These are phyloP conservation scores for Phyllosticta paracitricarpa DNA, from an alignment of 2,329 filamentous ascomycete genomes.

Conservation along the genomic window DNA sequence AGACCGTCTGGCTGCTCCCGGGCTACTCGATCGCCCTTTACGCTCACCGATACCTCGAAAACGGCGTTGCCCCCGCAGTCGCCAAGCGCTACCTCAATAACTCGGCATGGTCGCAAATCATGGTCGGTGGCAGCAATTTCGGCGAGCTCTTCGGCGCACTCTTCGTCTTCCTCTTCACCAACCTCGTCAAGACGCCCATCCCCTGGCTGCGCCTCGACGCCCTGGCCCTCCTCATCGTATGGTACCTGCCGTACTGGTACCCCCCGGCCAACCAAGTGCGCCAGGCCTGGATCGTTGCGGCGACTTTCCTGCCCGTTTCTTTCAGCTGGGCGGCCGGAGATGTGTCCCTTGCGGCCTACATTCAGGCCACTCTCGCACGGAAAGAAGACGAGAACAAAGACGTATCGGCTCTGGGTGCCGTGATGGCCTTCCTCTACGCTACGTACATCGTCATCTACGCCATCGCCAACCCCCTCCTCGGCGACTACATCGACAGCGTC, in stretches of 20 bases:
- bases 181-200: slow-evolving; percentile 40
- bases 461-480: slow-evolving; percentile 35
- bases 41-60: slow-evolving; percentile 42
- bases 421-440: slow-evolving; percentile 44
- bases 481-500: slow-evolving; percentile 36
- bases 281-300: slow-evolving; percentile 38
- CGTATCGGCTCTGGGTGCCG: slow-evolving; percentile 40
- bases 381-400: slow-evolving; percentile 35
- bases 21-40: slow-evolving; percentile 42
- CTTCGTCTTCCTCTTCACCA: slow-evolving; percentile 41
- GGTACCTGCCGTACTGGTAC: slow-evolving; percentile 40
- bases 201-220: slow-evolving; percentile 42
- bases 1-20: slow-evolving; percentile 42
- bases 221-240: slow-evolving; percentile 37
- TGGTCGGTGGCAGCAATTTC: slow-evolving; percentile 42
- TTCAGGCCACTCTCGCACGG: slow-evolving; percentile 40
- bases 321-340: slow-evolving; percentile 45
- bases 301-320: slow-evolving; percentile 37
- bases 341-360: slow-evolving; percentile 42
- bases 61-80: slow-evolving; percentile 37
- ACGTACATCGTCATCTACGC: slow-evolving; percentile 41
- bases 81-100: slow-evolving; percentile 39
- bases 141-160: slow-evolving; percentile 41
- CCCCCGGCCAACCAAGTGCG: slow-evolving; percentile 31
- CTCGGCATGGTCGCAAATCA: slow-evolving; percentile 41